These are phyloP conservation scores for Saksenaea oblongispora DNA, from an alignment of 371 early-diverging fungal genomes.

Conservation along the genomic window DNA sequence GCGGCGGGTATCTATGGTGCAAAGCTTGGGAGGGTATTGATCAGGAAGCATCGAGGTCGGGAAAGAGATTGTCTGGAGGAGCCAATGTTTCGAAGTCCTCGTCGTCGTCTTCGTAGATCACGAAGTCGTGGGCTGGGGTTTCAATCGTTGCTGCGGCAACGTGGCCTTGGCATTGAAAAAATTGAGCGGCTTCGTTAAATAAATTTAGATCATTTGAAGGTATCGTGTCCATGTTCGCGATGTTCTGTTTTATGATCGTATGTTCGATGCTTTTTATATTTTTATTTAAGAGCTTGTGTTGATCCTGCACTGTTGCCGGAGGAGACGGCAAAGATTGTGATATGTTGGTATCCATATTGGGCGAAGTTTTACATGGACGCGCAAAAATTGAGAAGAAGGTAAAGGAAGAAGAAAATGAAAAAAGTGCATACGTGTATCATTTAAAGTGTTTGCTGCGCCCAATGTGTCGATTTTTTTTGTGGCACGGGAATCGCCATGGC, in stretches of 20 bases:
- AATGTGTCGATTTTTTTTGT: neutral
- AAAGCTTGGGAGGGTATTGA: constrained; percentile 1
- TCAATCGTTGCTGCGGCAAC: constrained; percentile 14
- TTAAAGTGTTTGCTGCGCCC: neutral
- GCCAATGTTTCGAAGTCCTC: neutral
- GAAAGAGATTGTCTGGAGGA: neutral
- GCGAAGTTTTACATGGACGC: constrained; percentile 2
- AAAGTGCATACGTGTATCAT: neutral
- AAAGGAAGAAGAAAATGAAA: neutral
- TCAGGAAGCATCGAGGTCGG: constrained; percentile 9
- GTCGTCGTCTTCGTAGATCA: neutral
- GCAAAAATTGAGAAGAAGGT: neutral
- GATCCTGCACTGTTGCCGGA: neutral
- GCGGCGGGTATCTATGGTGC: neutral
- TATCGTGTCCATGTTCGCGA: neutral
- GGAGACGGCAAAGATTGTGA: neutral
- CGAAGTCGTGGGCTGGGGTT: neutral
- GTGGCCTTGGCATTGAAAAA: neutral
- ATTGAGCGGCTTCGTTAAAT: neutral
- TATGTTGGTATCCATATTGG: constrained; percentile 1
- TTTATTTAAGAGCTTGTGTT: neutral
- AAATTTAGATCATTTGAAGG: neutral
- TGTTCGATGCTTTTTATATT: neutral
- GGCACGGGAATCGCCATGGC: constrained; percentile 2
- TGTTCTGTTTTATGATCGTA: neutral